phyloP scores from a whole-genome alignment of 805 yeast species.

The Komagataella populi region DNA sequence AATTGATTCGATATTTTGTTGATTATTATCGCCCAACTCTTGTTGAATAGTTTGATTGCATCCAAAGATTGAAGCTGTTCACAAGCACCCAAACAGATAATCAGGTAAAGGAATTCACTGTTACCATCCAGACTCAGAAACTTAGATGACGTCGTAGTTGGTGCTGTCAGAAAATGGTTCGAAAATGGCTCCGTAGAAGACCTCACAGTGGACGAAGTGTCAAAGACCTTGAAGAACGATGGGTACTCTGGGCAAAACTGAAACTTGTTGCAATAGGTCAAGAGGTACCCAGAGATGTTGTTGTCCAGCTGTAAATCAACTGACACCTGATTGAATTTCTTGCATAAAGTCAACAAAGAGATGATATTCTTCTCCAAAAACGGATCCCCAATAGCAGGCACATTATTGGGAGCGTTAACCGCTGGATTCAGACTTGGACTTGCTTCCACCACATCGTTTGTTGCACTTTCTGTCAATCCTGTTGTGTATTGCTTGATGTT shows the following conservation, averaged over 20 bases:
- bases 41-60: constrained; percentile 25
- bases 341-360: constrained; percentile 9
- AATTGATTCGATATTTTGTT: constrained; percentile 14
- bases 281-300: constrained; percentile 13
- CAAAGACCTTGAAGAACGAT: constrained; percentile 5
- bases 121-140: constrained; percentile 13
- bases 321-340: constrained; percentile 13
- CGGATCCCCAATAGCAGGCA: not conserved
- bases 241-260: not conserved
- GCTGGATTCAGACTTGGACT: not conserved
- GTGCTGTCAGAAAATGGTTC: constrained; percentile 8
- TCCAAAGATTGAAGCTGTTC: constrained; percentile 19
- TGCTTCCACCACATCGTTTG: not conserved
- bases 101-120: constrained; percentile 27
- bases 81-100: constrained; percentile 31
- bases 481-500: not conserved
- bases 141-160: constrained; percentile 5
- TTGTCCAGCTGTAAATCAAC: constrained; percentile 7
- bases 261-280: constrained; percentile 1
- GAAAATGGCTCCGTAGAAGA: constrained; percentile 8
- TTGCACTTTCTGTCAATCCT: not conserved
- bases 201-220: constrained; percentile 7
- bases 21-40: constrained; percentile 26
- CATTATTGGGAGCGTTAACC: not conserved
- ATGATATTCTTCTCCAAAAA: constrained; percentile 1